These are phyloP conservation scores for Raphanus raphanistrum DNA, from an alignment of 345 rosid genomes.

Conservation along the genomic window DNA sequence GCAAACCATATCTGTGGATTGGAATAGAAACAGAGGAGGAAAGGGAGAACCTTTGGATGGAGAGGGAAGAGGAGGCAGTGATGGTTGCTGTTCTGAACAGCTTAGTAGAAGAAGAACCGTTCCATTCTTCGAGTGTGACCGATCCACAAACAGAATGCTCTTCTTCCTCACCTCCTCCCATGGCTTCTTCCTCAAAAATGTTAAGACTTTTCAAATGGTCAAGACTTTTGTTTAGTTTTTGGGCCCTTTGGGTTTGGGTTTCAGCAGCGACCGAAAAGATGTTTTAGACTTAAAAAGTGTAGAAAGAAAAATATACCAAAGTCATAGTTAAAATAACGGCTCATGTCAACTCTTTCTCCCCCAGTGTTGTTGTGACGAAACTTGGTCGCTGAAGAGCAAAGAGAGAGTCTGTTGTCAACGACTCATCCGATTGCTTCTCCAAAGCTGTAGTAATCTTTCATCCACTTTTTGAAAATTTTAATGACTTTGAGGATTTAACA, in stretches of 20 bases:
- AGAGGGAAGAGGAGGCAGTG: slow-evolving; percentile 58
- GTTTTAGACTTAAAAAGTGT: too few species aligned
- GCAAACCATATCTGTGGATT: too few species aligned
- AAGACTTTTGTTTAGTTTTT: neutral
- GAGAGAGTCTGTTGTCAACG: neutral
- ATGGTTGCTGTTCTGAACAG: slow-evolving; percentile 67
- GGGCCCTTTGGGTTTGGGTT: neutral
- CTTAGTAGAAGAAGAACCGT: slow-evolving; percentile 75
- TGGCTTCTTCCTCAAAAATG: neutral
- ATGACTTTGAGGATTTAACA: neutral
- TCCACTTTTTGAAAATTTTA: neutral
- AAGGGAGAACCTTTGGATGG: slow-evolving; percentile 32
- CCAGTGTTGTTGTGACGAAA: too few species aligned
- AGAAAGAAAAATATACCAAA: too few species aligned
- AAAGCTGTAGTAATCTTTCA: neutral
- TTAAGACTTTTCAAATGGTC: neutral
- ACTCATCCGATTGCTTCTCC: neutral
- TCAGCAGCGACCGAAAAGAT: neutral
- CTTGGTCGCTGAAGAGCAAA: too few species aligned
- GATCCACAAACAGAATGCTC: slow-evolving; percentile 19
- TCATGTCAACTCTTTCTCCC: too few species aligned
- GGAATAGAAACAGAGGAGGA: too few species aligned
- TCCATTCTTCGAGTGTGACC: slow-evolving; percentile 68
- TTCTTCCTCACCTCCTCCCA: slow-evolving; percentile 11
- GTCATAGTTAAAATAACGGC: too few species aligned